phyloP scores from a whole-genome alignment of 768 basidiomycete genomes.

The Russula vinacea region DNA sequence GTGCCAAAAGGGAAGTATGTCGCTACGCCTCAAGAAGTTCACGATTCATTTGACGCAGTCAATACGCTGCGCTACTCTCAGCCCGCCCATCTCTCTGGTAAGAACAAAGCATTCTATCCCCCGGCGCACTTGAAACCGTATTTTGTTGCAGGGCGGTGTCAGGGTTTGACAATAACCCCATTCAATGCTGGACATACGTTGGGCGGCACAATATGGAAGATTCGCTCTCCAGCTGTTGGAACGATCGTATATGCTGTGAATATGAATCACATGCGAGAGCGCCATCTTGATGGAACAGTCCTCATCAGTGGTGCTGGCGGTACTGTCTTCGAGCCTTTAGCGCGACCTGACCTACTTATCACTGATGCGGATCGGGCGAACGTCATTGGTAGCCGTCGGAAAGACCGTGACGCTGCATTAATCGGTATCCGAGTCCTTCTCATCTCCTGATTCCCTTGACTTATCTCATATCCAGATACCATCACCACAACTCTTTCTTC shows the following conservation, averaged over 20 bases:
- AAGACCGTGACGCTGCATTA: conserved; percentile 86
- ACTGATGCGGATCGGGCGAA: conserved; percentile 85
- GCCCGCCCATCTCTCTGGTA: conserved; percentile 91
- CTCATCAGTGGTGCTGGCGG: conserved; percentile 72
- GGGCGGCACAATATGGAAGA: conserved; percentile 97
- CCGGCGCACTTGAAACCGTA: background rate
- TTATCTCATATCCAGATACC: conserved; percentile 54
- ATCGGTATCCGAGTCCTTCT: conserved; percentile 53
- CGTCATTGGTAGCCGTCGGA: conserved; percentile 80
- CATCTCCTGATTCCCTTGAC: background rate
- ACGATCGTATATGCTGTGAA: conserved; percentile 94
- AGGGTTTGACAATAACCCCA: conserved; percentile 90
- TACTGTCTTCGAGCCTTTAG: conserved; percentile 79
- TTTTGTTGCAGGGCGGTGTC: conserved; percentile 62
- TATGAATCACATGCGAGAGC: conserved; percentile 93
- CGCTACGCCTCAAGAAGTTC: conserved; percentile 77
- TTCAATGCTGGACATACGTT: conserved; percentile 94
- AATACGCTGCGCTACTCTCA: conserved; percentile 94
- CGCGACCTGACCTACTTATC: conserved; percentile 88
- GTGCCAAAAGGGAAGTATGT: conserved; percentile 55
- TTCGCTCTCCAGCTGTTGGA: conserved; percentile 94
- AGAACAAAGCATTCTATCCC: background rate
- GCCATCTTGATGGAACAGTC: conserved; percentile 92
- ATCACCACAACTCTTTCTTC: conserved; percentile 83
- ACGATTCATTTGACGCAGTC: conserved; percentile 88